These are phyloP conservation scores for Puccinia polysora DNA, from an alignment of 1,284 basidiomycete genomes.

Conservation along the genomic window DNA sequence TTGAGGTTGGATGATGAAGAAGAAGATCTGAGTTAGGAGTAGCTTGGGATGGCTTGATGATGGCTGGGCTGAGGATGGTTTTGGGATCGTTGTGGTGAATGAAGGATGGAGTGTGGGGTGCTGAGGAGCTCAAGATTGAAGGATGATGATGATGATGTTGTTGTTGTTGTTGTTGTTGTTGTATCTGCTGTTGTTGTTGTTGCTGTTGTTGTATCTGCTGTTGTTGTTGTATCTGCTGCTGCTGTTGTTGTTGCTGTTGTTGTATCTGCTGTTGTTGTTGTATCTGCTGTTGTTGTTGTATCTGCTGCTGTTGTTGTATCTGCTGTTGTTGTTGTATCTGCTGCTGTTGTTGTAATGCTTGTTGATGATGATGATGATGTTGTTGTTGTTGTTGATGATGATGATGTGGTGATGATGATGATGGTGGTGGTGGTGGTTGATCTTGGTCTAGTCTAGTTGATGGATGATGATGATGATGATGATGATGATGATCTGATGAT, in stretches of 20 bases:
- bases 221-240: background rate
- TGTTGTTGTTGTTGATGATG: background rate
- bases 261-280: background rate
- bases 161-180: conserved; percentile 8
- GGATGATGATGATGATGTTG: background rate
- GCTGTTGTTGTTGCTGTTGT: background rate
- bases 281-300: conserved; percentile 1
- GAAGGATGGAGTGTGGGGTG: background rate
- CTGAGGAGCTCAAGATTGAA: background rate
- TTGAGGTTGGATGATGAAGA: too few relatives aligned
- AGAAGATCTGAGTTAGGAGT: too few relatives aligned
- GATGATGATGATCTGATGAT: too few relatives aligned
- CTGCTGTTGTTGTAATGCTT: background rate
- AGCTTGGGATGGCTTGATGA: too few relatives aligned
- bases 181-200: background rate
- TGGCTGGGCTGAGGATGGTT: too few relatives aligned
- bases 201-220: conserved; percentile 8
- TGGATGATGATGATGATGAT: too few relatives aligned
- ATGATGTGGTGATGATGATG: background rate
- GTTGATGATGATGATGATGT: background rate
- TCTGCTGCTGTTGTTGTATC: conserved; percentile 2
- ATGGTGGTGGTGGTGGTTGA: background rate
- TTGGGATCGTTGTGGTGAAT: too few relatives aligned
- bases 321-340: conserved; percentile 3
- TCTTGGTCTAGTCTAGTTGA: too few relatives aligned